Evolutionary conservation across 2,329 filamentous ascomycete species (phyloP).

Genomic region (Beauveria brongniartii): DNA sequence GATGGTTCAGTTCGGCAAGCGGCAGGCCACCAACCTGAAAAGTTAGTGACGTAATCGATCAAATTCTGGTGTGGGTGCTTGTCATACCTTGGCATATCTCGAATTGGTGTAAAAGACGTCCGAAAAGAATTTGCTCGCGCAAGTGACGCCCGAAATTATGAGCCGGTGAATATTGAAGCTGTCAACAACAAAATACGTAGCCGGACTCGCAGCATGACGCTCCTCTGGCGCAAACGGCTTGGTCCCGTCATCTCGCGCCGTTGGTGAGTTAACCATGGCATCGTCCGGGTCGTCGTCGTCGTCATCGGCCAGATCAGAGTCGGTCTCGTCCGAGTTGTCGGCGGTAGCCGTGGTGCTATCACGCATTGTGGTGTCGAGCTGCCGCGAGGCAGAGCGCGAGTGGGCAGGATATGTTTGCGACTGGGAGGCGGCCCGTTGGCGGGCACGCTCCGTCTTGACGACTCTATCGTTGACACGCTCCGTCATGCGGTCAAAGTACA

Average conservation of each 20-base stretch:
- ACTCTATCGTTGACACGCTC: constrained; percentile 84
- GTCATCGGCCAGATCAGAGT: constrained; percentile 43
- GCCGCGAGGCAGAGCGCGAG: constrained; percentile 19
- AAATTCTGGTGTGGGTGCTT: too few relatives aligned
- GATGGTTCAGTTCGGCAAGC: constrained; percentile 84
- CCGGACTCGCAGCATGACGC: constrained; percentile 22
- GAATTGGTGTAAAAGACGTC: constrained; percentile 99
- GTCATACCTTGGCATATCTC: constrained; percentile 87
- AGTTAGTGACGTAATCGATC: background rate
- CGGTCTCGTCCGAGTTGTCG: constrained; percentile 34
- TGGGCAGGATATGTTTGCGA: constrained; percentile 13
- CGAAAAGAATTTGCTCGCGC: constrained; percentile 98
- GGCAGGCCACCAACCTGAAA: constrained; percentile 84
- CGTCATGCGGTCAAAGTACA: constrained; percentile 99
- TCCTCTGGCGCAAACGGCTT: constrained; percentile 18
- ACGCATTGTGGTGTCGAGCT: constrained; percentile 24
- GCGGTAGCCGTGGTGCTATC: constrained; percentile 16
- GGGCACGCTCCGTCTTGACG: constrained; percentile 54
- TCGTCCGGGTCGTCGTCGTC: constrained; percentile 29
- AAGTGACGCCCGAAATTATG: constrained; percentile 94
- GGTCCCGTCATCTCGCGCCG: constrained; percentile 16
- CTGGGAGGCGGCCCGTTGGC: constrained; percentile 26
- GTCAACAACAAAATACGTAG: constrained; percentile 81
- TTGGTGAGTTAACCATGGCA: constrained; percentile 25
- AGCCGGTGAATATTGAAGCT: constrained; percentile 98